Percentiles rank a stretch among this genome's conserved stretches.
These are phyloP conservation scores for Oryza meyeriana DNA, from an alignment of 176 grass and related monocot species.

Conservation along the genomic window DNA sequence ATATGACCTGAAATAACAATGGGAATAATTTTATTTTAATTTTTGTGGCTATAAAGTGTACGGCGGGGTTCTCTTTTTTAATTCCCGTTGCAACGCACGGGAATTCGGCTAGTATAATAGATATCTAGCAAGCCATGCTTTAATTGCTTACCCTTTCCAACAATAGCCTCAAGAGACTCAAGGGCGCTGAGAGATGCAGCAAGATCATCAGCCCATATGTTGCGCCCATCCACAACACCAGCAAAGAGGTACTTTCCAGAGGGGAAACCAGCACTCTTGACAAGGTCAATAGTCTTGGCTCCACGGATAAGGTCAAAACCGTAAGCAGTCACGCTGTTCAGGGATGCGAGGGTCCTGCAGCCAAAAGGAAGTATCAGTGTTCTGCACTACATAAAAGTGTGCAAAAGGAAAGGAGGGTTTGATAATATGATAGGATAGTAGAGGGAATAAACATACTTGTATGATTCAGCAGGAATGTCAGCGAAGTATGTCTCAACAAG, in stretches of 20 bases:
- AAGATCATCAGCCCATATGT: conserved; percentile 94
- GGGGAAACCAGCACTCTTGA: conserved; percentile 64
- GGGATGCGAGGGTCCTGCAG: conserved; percentile 69
- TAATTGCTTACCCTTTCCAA: conserved; percentile 67
- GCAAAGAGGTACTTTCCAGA: conserved; percentile 87
- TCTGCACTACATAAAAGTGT: background rate
- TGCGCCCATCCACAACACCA: conserved; percentile 92
- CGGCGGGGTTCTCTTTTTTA: no score
- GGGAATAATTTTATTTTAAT: no score
- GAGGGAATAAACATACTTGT: conserved; percentile 61
- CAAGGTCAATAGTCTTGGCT: conserved; percentile 75
- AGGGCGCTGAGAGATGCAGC: conserved; percentile 75
- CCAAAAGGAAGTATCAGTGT: conserved; percentile 24
- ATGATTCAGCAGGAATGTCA: conserved; percentile 83
- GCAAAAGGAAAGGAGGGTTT: no score
- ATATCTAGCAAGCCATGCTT: no score
- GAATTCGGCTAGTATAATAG: no score
- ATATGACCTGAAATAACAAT: no score
- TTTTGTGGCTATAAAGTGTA: no score
- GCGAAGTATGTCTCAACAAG: conserved; percentile 97
- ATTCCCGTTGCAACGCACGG: no score
- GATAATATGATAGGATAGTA: background rate
- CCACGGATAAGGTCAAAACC: conserved; percentile 92
- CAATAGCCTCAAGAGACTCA: conserved; percentile 62
- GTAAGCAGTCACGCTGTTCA: conserved; percentile 64